phyloP scores from a whole-genome alignment of 2,329 filamentous ascomycete species.

The Sporothrix pallida region DNA sequence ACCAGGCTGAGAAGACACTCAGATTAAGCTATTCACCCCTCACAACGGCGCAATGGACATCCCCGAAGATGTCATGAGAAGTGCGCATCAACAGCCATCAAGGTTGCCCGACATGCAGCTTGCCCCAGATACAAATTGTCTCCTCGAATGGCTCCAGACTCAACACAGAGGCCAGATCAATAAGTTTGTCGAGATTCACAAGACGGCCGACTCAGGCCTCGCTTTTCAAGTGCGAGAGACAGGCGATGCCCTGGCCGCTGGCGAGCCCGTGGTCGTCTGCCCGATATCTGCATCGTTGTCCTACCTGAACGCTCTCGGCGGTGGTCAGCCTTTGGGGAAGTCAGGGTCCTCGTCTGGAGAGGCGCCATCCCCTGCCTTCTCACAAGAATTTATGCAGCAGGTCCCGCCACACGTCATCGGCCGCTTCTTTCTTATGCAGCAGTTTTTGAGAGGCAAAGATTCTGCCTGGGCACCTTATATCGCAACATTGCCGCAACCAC shows the following conservation, averaged over 20 bases:
- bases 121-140: constrained; percentile 36
- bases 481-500: constrained; percentile 66
- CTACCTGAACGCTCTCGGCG: constrained; percentile 60
- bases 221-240: constrained; percentile 58
- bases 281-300: constrained; percentile 62
- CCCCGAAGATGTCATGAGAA: background rate
- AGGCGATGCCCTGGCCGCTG: constrained; percentile 41
- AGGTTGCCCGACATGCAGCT: background rate
- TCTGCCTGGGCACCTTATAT: constrained; percentile 76
- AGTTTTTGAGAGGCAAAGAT: constrained; percentile 62
- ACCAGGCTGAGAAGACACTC: too few relatives aligned
- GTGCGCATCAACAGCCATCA: background rate
- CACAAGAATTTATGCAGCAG: constrained; percentile 54
- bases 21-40: too few relatives aligned
- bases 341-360: constrained; percentile 20
- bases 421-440: constrained; percentile 71
- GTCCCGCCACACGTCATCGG: constrained; percentile 65
- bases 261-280: constrained; percentile 57
- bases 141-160: constrained; percentile 49
- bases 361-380: constrained; percentile 47
- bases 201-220: constrained; percentile 57
- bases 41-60: background rate
- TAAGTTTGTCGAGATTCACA: constrained; percentile 58
- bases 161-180: constrained; percentile 56
- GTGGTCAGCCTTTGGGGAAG: constrained; percentile 41